Percentiles rank a stretch among this genome's conserved stretches.
Conservation (phyloP, 768 basidiomycete genomes). For the Tricholoma terreum region DNA sequence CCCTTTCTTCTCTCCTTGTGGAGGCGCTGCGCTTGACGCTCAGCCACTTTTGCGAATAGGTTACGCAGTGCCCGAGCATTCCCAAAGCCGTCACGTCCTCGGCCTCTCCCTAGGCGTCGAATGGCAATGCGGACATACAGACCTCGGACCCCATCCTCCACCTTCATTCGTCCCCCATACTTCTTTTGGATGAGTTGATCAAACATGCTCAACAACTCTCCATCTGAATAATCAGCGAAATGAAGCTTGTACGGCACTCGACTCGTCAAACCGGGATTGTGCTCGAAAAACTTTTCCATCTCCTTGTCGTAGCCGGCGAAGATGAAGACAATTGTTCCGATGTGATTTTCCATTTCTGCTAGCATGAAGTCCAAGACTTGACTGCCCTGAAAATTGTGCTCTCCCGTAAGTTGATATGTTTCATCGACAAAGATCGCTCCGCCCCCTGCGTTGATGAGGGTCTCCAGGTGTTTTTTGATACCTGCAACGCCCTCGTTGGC, state of each 20-base stretch:
- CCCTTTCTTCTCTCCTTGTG: slow-evolving; percentile 39
- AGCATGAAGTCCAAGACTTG: slow-evolving; percentile 68
- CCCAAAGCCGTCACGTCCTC: slow-evolving; percentile 58
- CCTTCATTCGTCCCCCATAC: slow-evolving; percentile 46
- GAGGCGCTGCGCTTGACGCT: slow-evolving; percentile 54
- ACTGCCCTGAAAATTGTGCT: slow-evolving; percentile 45
- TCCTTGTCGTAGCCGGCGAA: slow-evolving; percentile 68
- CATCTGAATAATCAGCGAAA: slow-evolving; percentile 60
- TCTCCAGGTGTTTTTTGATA: slow-evolving; percentile 47
- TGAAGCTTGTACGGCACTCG: slow-evolving; percentile 59
- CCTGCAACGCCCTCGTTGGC: slow-evolving; percentile 55
- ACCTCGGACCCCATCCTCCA: slow-evolving; percentile 53
- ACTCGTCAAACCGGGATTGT: slow-evolving; percentile 66
- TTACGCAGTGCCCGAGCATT: slow-evolving; percentile 63
- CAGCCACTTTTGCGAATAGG: slow-evolving; percentile 41
- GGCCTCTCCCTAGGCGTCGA: slow-evolving; percentile 56
- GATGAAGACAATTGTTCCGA: slow-evolving; percentile 64
- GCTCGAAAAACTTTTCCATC: slow-evolving; percentile 78
- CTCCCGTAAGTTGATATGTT: slow-evolving; percentile 60
- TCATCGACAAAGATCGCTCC: slow-evolving; percentile 71
- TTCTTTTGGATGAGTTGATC: slow-evolving; percentile 43
- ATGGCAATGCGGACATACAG: slow-evolving; percentile 54
- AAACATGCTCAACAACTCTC: slow-evolving; percentile 54
- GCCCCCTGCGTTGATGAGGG: slow-evolving; percentile 49
- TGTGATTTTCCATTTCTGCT: slow-evolving; percentile 72